Conservation (phyloP, 768 basidiomycete genomes). For the Tylopilus plumbeoviolaceoides region DNA sequence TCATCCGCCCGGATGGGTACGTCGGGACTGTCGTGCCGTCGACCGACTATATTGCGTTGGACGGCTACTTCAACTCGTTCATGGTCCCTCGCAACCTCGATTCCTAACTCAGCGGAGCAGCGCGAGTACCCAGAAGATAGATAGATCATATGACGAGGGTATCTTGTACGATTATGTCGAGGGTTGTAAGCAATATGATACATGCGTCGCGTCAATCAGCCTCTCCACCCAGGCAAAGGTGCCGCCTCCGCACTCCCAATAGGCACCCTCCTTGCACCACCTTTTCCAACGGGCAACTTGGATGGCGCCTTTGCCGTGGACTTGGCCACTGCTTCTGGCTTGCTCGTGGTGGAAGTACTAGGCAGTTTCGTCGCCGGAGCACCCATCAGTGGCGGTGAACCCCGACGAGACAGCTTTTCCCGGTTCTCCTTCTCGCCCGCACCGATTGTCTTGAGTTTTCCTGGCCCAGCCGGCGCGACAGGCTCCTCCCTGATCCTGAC, state of each 20-base stretch:
- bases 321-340: slow-evolving; percentile 12
- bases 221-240: slow-evolving; percentile 46
- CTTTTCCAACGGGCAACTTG: slow-evolving; percentile 36
- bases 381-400: slow-evolving; percentile 20
- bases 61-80: slow-evolving; percentile 48
- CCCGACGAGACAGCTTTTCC: slow-evolving; percentile 31
- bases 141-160: slow-evolving; percentile 1
- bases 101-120: not conserved
- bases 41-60: slow-evolving; percentile 31
- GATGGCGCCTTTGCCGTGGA: slow-evolving; percentile 10
- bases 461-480: slow-evolving; percentile 3
- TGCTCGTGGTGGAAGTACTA: slow-evolving; percentile 3
- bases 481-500: slow-evolving; percentile 34
- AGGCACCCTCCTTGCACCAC: slow-evolving; percentile 62
- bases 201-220: slow-evolving; percentile 24
- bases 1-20: slow-evolving; percentile 41
- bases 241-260: slow-evolving; percentile 66
- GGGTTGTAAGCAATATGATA: slow-evolving; percentile 13
- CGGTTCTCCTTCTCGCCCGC: slow-evolving; percentile 34
- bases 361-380: slow-evolving; percentile 19
- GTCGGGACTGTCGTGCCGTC: slow-evolving; percentile 35
- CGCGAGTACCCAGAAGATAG: not conserved
- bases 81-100: slow-evolving; percentile 20
- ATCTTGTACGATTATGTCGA: slow-evolving; percentile 24
- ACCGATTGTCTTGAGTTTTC: slow-evolving; percentile 31